Conservation (phyloP, 257 asterid genomes). For the Sherardia arvensis region DNA sequence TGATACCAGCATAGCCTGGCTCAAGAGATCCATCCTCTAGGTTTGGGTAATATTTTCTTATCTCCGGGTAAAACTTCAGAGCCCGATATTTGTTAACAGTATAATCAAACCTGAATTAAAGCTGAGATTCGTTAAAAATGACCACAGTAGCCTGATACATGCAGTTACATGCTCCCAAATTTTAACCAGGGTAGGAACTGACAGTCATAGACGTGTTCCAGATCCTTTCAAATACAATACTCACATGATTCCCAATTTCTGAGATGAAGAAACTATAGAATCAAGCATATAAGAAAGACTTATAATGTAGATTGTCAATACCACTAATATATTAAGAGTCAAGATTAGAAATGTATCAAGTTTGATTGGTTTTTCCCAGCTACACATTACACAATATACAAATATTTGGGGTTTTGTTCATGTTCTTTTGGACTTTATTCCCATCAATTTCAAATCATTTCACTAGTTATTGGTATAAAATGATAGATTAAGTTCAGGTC, state of each 20-base stretch:
- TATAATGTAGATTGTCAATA: background rate
- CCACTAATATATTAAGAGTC: background rate
- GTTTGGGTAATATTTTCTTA: constrained; percentile 69
- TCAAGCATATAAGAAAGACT: background rate
- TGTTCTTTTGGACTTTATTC: background rate
- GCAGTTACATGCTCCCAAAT: background rate
- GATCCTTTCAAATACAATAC: too few species aligned
- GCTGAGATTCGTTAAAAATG: background rate
- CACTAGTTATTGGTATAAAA: background rate
- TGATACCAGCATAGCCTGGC: constrained; percentile 78
- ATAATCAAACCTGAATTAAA: constrained; percentile 57
- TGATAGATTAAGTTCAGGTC: too few species aligned
- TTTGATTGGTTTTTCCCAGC: background rate
- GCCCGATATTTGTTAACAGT: constrained; percentile 58
- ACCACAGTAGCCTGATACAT: background rate
- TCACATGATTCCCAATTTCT: background rate
- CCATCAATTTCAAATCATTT: too few species aligned
- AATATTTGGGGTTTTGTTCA: background rate
- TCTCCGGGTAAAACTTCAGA: constrained; percentile 52
- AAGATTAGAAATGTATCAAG: background rate
- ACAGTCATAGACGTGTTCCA: background rate
- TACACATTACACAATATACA: background rate
- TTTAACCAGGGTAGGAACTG: background rate
- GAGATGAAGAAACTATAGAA: background rate
- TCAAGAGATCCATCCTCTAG: constrained; percentile 62